Conservation (phyloP, 2,329 filamentous ascomycete species). For the Cordyceps sp. region DNA sequence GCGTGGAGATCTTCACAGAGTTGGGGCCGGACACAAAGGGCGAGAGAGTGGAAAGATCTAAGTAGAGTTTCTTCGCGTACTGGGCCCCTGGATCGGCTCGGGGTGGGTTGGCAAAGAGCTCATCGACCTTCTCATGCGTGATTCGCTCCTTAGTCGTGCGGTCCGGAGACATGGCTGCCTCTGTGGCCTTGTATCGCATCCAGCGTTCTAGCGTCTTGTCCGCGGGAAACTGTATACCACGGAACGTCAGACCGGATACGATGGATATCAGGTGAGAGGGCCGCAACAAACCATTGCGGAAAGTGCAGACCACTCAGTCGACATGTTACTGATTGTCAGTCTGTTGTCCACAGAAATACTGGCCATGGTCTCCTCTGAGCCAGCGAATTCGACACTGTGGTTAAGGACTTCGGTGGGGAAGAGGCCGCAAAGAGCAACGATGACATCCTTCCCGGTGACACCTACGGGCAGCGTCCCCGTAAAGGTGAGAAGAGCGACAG, state of each 20-base stretch:
- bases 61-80: constrained; percentile 70
- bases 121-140: constrained; percentile 55
- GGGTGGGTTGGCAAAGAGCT: constrained; percentile 50
- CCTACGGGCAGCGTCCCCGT: constrained; percentile 59
- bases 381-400: constrained; percentile 77
- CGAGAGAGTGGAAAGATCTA: constrained; percentile 69
- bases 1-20: constrained; percentile 74
- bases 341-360: constrained; percentile 58
- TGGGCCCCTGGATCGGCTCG: constrained; percentile 57
- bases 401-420: constrained; percentile 86
- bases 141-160: constrained; percentile 39
- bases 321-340: constrained; percentile 66
- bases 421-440: constrained; percentile 71
- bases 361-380: constrained; percentile 58
- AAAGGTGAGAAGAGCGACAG: constrained; percentile 64
- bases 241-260: too few species aligned
- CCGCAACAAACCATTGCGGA: constrained; percentile 31
- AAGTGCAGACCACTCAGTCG: constrained; percentile 67
- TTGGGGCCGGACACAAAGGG: constrained; percentile 81
- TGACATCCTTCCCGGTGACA: constrained; percentile 87
- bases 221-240: too few species aligned
- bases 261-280: too few species aligned
- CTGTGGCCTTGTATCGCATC: constrained; percentile 62
- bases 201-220: constrained; percentile 56
- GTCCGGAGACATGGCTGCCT: constrained; percentile 37